phyloP scores from a whole-genome alignment of 2,329 filamentous ascomycete genomes.

The Aureobasidium sp. region DNA sequence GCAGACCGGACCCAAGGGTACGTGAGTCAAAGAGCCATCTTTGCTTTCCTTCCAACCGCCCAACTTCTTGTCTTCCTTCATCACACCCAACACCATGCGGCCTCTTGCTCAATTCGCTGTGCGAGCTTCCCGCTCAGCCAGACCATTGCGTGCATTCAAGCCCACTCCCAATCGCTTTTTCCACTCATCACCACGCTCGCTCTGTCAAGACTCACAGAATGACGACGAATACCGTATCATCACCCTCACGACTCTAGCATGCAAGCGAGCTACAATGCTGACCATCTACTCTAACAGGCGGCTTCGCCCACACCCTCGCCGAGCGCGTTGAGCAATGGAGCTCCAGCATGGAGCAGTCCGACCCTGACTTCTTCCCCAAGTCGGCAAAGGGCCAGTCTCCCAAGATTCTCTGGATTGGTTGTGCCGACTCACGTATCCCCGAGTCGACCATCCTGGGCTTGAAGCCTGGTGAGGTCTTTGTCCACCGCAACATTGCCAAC shows the following conservation, averaged over 20 bases:
- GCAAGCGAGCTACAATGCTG: background rate
- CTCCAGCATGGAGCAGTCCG: conserved; percentile 54
- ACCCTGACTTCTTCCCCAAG: conserved; percentile 64
- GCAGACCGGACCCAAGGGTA: conserved; percentile 8
- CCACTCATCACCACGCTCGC: conserved; percentile 7
- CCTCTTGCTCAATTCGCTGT: conserved; percentile 1
- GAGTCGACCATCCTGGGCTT: conserved; percentile 75
- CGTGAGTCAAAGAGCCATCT: conserved; percentile 6
- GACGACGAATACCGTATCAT: conserved; percentile 10
- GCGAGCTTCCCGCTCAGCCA: conserved; percentile 3
- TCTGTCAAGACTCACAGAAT: background rate
- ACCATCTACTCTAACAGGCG: conserved; percentile 34
- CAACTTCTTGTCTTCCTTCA: background rate
- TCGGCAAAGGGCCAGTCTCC: conserved; percentile 61
- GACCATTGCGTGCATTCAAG: conserved; percentile 2
- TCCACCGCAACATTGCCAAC: conserved; percentile 88
- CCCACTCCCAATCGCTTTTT: background rate
- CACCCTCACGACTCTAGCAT: background rate
- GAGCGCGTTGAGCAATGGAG: conserved; percentile 63
- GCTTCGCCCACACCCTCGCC: conserved; percentile 56
- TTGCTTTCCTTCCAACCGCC: background rate
- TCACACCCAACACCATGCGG: conserved; percentile 12
- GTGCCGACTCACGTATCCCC: conserved; percentile 76
- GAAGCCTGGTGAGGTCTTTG: conserved; percentile 77
- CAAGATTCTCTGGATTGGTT: conserved; percentile 73